A percentile compares a stretch with the other conserved stretches of the same genome.
phyloP scores from a whole-genome alignment of 106 monocot species.

The Acorus gramineus region DNA sequence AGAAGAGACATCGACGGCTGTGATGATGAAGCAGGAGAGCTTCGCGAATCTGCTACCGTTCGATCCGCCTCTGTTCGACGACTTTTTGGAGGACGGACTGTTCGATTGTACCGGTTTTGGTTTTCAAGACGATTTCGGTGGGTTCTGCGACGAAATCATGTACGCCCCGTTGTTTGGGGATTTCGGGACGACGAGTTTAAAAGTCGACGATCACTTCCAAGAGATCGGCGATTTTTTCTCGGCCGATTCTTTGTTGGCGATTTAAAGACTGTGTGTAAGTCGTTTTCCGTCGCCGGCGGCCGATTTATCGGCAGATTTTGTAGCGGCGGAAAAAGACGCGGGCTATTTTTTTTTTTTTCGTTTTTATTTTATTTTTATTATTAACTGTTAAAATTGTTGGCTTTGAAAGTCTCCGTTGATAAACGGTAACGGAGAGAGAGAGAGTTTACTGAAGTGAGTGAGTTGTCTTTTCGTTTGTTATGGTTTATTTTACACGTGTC shows the following conservation, averaged over 20 bases:
- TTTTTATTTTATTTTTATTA: neutral
- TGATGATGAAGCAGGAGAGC: neutral
- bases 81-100: conserved; percentile 1
- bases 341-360: neutral
- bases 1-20: neutral
- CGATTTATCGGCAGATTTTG: conserved; percentile 24
- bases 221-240: conserved; percentile 50
- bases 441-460: too few relatives aligned
- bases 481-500: too few relatives aligned
- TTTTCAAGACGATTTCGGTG: neutral
- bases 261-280: neutral
- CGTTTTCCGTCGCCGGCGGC: conserved; percentile 6
- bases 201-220: conserved; percentile 28
- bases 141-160: neutral
- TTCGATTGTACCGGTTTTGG: conserved; percentile 5
- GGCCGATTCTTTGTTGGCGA: conserved; percentile 26
- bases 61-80: conserved; percentile 21
- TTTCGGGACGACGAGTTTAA: neutral
- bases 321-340: neutral
- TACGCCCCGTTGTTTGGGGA: neutral
- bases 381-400: too few relatives aligned
- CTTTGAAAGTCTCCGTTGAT: too few relatives aligned
- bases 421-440: too few relatives aligned
- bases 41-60: conserved; percentile 13
- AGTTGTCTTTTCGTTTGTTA: too few relatives aligned